These are phyloP conservation scores for Podila epigama DNA, from an alignment of 192 early-diverging fungal species.

Conservation along the genomic window DNA sequence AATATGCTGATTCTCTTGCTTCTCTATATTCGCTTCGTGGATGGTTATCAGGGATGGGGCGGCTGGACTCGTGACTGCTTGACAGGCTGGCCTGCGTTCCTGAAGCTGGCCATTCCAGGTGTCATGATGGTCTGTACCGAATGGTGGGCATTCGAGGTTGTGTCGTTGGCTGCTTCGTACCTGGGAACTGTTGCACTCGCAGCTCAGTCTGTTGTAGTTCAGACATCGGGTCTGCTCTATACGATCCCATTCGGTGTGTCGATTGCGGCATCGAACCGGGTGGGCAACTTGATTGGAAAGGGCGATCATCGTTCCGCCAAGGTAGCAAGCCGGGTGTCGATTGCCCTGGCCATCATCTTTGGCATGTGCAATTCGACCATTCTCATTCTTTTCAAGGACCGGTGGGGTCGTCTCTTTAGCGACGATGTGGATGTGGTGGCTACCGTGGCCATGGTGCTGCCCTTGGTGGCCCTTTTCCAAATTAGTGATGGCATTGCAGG, in stretches of 20 bases:
- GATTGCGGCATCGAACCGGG: conserved; percentile 79
- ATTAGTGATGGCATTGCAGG: conserved; percentile 65
- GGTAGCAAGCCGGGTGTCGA: conserved; percentile 51
- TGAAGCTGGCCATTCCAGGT: conserved; percentile 78
- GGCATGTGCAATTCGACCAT: conserved; percentile 53
- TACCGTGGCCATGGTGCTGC: conserved; percentile 74
- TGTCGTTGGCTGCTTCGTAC: conserved; percentile 75
- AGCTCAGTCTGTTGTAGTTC: conserved; percentile 79
- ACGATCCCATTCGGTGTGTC: conserved; percentile 79
- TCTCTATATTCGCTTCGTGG: conserved; percentile 63
- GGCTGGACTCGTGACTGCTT: conserved; percentile 78
- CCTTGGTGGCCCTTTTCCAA: conserved; percentile 78
- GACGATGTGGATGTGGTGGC: conserved; percentile 69
- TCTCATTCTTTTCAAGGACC: conserved; percentile 53
- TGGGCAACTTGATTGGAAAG: conserved; percentile 76
- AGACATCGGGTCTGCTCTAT: conserved; percentile 70
- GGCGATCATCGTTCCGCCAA: conserved; percentile 50
- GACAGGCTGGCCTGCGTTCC: conserved; percentile 57
- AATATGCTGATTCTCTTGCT: conserved; percentile 68
- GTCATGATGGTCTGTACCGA: conserved; percentile 56
- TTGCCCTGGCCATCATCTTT: conserved; percentile 58
- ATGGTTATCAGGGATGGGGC: conserved; percentile 82
- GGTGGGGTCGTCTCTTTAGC: conserved; percentile 69
- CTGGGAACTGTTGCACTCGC: conserved; percentile 79
- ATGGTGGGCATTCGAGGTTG: conserved; percentile 66